Conservation (phyloP, 345 rosid species). For the Cochlearia excelsa region DNA sequence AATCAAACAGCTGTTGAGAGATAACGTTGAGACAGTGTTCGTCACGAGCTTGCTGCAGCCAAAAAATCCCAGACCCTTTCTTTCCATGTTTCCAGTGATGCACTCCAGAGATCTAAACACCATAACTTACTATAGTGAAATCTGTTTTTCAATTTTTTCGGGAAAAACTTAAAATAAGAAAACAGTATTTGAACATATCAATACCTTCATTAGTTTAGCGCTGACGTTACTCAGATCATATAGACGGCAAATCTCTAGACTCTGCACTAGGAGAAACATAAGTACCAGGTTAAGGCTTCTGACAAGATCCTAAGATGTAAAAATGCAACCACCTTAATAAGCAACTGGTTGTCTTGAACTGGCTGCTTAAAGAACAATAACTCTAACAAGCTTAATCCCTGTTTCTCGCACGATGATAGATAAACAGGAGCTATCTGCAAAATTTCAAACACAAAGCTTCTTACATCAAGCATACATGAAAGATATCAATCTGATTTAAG, state of each 20-base stretch:
- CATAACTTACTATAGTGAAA: conserved; percentile 2
- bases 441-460: conserved; percentile 15
- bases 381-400: conserved; percentile 78
- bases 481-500: conserved; percentile 5
- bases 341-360: conserved; percentile 53
- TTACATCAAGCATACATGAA: no score
- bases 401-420: conserved; percentile 80
- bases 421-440: conserved; percentile 90
- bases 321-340: conserved; percentile 60
- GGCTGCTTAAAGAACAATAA: conserved; percentile 73
- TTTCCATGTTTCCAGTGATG: conserved; percentile 96
- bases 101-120: conserved; percentile 74
- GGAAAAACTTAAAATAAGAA: conserved; percentile 6
- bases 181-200: background rate
- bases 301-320: conserved; percentile 11
- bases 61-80: conserved; percentile 79
- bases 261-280: conserved; percentile 46
- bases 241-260: conserved; percentile 81
- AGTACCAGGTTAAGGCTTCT: conserved; percentile 25
- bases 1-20: conserved; percentile 81
- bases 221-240: conserved; percentile 67
- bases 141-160: background rate
- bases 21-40: conserved; percentile 69
- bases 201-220: conserved; percentile 84
- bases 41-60: conserved; percentile 92